Conservation (phyloP, 2,329 filamentous ascomycete genomes). For the Colletotrichum cereale region DNA sequence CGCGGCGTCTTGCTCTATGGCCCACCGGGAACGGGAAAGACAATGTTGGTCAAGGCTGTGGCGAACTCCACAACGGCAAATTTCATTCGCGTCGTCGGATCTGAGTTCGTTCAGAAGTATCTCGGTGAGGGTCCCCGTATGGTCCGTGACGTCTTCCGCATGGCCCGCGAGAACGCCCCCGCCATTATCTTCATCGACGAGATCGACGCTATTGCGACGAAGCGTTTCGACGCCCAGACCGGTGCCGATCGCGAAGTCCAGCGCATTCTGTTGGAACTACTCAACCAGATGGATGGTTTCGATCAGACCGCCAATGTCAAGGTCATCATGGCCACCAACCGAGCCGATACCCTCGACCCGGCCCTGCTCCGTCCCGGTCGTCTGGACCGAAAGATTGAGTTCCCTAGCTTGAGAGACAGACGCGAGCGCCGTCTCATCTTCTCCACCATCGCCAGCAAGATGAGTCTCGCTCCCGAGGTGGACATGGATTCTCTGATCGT, state of each 20-base stretch:
- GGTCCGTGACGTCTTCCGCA: constrained; percentile 98
- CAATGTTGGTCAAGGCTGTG: constrained; percentile 91
- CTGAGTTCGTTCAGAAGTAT: constrained; percentile 95
- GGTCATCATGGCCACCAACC: constrained; percentile 99
- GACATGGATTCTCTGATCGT: constrained; percentile 97
- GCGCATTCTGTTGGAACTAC: constrained; percentile 94
- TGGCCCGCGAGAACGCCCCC: constrained; percentile 98
- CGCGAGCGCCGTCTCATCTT: constrained; percentile 97
- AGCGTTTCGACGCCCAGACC: constrained; percentile 98
- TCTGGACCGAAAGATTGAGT: constrained; percentile 98
- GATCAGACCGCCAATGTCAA: constrained; percentile 99
- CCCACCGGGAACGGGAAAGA: constrained; percentile 79
- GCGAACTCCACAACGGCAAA: constrained; percentile 93
- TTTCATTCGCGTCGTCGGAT: constrained; percentile 92
- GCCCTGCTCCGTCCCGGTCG: constrained; percentile 94
- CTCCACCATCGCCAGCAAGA: constrained; percentile 95
- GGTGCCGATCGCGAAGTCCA: constrained; percentile 98
- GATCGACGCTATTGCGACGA: constrained; percentile 98
- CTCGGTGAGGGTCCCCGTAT: constrained; percentile 94
- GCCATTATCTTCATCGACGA: constrained; percentile 99
- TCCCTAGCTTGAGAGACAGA: constrained; percentile 93
- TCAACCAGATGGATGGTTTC: constrained; percentile 99
- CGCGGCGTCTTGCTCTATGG: constrained; percentile 91
- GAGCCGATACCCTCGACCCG: constrained; percentile 95
- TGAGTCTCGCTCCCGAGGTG: constrained; percentile 96